A percentile compares a stretch with the other conserved stretches of the same genome.
These are phyloP conservation scores for Trypanosoma avium DNA, from an alignment of 208 protist genomes.

Conservation along the genomic window DNA sequence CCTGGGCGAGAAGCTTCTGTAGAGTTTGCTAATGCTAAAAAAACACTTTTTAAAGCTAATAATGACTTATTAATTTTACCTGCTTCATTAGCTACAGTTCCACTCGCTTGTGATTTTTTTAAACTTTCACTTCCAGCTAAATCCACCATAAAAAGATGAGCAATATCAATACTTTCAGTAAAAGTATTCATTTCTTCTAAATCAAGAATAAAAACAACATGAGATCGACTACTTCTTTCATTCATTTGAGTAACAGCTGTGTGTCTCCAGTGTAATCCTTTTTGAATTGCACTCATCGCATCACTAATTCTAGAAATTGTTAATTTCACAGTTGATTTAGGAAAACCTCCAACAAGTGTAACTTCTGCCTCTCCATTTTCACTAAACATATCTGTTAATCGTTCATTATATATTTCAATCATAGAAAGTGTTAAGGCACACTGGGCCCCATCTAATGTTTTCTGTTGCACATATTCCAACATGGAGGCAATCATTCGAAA, in stretches of 20 bases:
- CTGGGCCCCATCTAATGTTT: constrained; percentile 82
- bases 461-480: constrained; percentile 85
- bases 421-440: constrained; percentile 89
- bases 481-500: constrained; percentile 92
- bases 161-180: constrained; percentile 86
- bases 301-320: constrained; percentile 71
- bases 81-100: constrained; percentile 83
- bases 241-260: constrained; percentile 96
- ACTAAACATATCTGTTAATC: constrained; percentile 90
- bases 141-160: constrained; percentile 96
- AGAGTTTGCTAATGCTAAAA: constrained; percentile 85
- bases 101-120: constrained; percentile 91
- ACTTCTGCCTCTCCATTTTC: constrained; percentile 77
- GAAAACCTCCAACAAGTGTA: constrained; percentile 81
- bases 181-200: constrained; percentile 83
- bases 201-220: constrained; percentile 96
- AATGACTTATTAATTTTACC: constrained; percentile 93
- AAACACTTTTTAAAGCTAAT: constrained; percentile 93
- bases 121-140: constrained; percentile 94
- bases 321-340: constrained; percentile 61
- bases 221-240: constrained; percentile 94
- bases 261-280: constrained; percentile 71
- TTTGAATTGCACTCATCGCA: constrained; percentile 71
- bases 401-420: constrained; percentile 94
- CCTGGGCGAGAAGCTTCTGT: constrained; percentile 72